phyloP scores from a whole-genome alignment of 768 basidiomycete species.

The Agaricus sinodeliciosus region DNA sequence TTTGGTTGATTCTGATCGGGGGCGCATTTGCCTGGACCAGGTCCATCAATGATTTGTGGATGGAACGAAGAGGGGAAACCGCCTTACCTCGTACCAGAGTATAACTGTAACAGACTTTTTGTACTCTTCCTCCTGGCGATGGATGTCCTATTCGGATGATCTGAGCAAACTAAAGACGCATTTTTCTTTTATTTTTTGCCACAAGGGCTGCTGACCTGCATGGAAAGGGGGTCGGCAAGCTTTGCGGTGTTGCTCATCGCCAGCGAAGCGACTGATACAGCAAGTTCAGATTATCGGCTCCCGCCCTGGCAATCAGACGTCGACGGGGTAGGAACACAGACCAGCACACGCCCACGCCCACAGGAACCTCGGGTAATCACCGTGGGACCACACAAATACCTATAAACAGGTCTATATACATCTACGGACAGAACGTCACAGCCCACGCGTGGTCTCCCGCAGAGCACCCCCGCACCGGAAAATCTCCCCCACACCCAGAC shows the following conservation, averaged over 20 bases:
- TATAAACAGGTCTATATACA: too few relatives aligned
- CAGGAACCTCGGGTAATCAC: too few relatives aligned
- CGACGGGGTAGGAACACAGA: too few relatives aligned
- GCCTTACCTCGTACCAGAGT: constrained; percentile 60
- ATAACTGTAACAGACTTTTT: constrained; percentile 57
- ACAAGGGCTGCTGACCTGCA: background rate
- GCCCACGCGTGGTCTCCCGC: constrained; percentile 29
- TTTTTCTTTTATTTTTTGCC: too few relatives aligned
- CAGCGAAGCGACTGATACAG: background rate
- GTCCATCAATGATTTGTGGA: constrained; percentile 1
- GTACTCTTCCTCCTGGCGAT: constrained; percentile 35
- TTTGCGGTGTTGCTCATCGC: constrained; percentile 1
- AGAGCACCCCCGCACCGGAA: constrained; percentile 29
- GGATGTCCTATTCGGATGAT: constrained; percentile 23
- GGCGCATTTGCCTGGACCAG: constrained; percentile 38
- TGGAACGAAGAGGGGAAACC: background rate
- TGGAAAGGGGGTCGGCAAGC: background rate
- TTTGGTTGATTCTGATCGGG: constrained; percentile 51
- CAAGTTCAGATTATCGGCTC: too few relatives aligned
- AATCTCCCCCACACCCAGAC: constrained; percentile 31
- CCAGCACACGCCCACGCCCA: too few relatives aligned
- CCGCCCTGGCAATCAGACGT: too few relatives aligned
- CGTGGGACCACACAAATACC: too few relatives aligned
- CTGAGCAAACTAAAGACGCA: background rate
- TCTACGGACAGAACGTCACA: constrained; percentile 26